Evolutionary conservation across 2,329 filamentous ascomycete genomes (phyloP), one percentile per base, ranked within the genome.

Genomic region (Pseudogymnoascus sp.): DNA sequence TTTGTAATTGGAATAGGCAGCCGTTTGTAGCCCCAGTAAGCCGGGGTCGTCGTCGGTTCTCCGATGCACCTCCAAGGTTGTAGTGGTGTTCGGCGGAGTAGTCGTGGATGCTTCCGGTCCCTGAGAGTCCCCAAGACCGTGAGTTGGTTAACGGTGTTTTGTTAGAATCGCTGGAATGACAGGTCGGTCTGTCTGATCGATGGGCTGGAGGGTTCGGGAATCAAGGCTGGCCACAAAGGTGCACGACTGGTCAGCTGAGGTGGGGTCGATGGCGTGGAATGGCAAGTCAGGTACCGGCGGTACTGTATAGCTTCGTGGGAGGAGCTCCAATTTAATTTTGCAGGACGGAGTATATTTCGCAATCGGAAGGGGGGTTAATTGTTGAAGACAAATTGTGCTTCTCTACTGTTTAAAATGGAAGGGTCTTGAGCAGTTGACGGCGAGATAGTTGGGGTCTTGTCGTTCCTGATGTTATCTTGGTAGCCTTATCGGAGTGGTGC

Each of bases 261-360:
- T 55, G 27, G 48, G 48, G 48, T 55, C 48, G 48, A 55, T 55
- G 48, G 48, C 48, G 48, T 55, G 48, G 48, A 55, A 55, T 55
- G 48, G 48, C 7, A 55, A 13, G 8, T 33, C 27, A 33, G 48
- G 48, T 55, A 55, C 48, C 48, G 48, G 17, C 29, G 27, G 17
- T 55, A 33, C 8, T 17, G 15, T 55, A 17, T n/a, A n/a, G 48
- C 44, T 13, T 31, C 27, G 8, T 17, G 9, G 5, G n/a, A n/a
- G 17, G 33, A 2, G 48, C n/a, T 55, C 29, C 48, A 1, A 4
- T 12, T 17, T 21, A 21, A 21, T 21, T 33, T 55, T 55, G 6
- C 9, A 29, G n/a, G n/a, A 3, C n/a, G 17, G 17, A 7, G 12
- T 33, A 2, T 12, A 7, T 12, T 55, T 55, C 9, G 2, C 1